Percentiles rank a stretch among this genome's conserved stretches.
These are phyloP conservation scores for Blastobotrys elegans DNA, from an alignment of 1,139 yeast genomes.

Conservation along the genomic window DNA sequence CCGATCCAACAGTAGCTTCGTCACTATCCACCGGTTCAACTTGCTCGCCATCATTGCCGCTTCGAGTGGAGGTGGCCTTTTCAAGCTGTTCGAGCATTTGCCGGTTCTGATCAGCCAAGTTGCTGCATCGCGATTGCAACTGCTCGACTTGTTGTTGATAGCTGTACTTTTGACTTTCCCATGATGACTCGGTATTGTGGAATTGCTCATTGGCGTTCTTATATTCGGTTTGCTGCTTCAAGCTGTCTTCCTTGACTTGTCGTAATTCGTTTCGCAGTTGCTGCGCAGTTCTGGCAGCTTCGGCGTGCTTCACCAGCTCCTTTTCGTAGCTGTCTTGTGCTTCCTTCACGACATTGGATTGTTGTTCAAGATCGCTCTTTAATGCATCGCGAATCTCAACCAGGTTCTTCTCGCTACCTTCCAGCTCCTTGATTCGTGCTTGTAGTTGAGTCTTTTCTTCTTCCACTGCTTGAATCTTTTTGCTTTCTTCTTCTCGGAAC, in stretches of 20 bases:
- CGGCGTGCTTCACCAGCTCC: constrained; percentile 54
- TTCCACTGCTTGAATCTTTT: constrained; percentile 26
- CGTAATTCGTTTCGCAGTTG: constrained; percentile 43
- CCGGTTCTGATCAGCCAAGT: constrained; percentile 60
- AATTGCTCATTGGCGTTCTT: constrained; percentile 34
- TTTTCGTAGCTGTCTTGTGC: constrained; percentile 54
- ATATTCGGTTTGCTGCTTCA: constrained; percentile 35
- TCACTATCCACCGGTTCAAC: not conserved
- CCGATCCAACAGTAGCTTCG: constrained; percentile 4
- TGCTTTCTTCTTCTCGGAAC: constrained; percentile 22
- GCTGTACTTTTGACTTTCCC: constrained; percentile 41
- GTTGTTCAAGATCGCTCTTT: constrained; percentile 48
- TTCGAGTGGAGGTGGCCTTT: constrained; percentile 15
- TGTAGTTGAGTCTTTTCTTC: constrained; percentile 38
- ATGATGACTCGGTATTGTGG: constrained; percentile 38
- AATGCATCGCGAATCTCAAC: constrained; percentile 23
- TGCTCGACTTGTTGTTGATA: constrained; percentile 52
- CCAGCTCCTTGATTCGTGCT: constrained; percentile 42
- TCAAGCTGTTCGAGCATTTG: constrained; percentile 70
- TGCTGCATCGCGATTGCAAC: constrained; percentile 46
- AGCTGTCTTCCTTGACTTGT: constrained; percentile 38
- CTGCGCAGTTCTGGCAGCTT: constrained; percentile 45
- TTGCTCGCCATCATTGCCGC: not conserved
- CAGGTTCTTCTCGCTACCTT: constrained; percentile 36
- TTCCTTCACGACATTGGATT: constrained; percentile 46